phyloP scores from a whole-genome alignment of 108 stramenopile species.

The Pseudonitzschia delicatissima region DNA sequence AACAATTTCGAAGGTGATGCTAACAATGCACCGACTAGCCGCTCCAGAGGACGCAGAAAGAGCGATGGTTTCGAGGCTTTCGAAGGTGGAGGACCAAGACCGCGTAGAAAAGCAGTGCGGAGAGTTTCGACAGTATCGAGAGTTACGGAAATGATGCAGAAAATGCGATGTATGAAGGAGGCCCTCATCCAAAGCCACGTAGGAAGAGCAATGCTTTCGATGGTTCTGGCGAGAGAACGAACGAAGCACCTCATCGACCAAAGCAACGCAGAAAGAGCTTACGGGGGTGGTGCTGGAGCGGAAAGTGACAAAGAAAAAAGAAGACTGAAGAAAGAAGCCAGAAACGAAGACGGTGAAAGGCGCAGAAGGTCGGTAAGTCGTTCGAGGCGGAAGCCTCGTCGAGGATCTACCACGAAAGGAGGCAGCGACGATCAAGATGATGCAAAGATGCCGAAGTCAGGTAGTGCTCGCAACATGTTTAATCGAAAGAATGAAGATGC shows the following conservation, averaged over 20 bases:
- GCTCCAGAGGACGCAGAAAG: too few relatives aligned
- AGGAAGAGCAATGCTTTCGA: not conserved
- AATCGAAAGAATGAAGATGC: constrained; percentile 15
- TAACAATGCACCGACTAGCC: too few relatives aligned
- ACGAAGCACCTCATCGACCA: not conserved
- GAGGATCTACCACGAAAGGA: not conserved
- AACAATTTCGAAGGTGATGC: too few relatives aligned
- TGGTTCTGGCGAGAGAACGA: not conserved
- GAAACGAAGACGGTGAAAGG: not conserved
- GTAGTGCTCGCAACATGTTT: not conserved
- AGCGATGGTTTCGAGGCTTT: too few relatives aligned
- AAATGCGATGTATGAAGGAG: too few relatives aligned
- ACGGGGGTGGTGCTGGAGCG: not conserved
- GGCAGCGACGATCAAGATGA: not conserved
- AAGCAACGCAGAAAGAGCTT: not conserved
- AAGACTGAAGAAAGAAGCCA: not conserved
- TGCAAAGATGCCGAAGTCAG: not conserved
- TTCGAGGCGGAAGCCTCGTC: constrained; percentile 3
- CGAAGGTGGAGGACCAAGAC: too few relatives aligned
- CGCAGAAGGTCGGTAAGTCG: not conserved
- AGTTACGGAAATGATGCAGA: too few relatives aligned
- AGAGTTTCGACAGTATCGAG: not conserved
- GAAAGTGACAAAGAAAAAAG: not conserved
- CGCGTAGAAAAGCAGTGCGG: not conserved
- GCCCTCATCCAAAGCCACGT: too few relatives aligned